Evolutionary conservation across 306 rosid genomes (phyloP).

Genomic region (Senna tora): DNA sequence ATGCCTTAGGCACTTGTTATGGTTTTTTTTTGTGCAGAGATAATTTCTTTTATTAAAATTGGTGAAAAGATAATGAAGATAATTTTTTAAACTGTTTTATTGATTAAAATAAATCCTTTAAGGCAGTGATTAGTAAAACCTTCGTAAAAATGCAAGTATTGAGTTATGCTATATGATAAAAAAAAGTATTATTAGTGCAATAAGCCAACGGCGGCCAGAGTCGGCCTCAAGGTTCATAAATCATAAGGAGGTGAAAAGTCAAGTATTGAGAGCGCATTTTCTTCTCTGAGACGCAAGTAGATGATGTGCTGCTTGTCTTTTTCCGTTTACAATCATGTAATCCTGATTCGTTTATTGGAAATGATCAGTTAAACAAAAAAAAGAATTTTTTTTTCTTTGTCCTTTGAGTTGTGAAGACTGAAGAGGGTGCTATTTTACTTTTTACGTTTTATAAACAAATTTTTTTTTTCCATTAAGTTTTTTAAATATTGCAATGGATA

Average conservation of each 20-base stretch:
- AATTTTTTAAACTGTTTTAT: no score
- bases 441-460: conserved; percentile 1
- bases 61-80: no score
- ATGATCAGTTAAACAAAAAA: no score
- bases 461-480: neutral
- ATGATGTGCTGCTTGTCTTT: neutral
- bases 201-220: neutral
- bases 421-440: neutral
- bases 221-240: neutral
- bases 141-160: neutral
- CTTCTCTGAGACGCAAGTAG: neutral
- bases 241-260: neutral
- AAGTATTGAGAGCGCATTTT: neutral
- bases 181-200: neutral
- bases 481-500: neutral
- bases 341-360: neutral
- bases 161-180: neutral
- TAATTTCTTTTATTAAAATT: no score
- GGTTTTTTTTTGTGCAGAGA: no score
- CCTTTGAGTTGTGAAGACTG: neutral
- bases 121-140: no score
- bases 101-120: no score
- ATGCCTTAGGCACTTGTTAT: no score
- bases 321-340: neutral
- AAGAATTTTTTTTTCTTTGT: no score